Conservation (phyloP, 208 protist species). For the Leishmania lainsoni region DNA sequence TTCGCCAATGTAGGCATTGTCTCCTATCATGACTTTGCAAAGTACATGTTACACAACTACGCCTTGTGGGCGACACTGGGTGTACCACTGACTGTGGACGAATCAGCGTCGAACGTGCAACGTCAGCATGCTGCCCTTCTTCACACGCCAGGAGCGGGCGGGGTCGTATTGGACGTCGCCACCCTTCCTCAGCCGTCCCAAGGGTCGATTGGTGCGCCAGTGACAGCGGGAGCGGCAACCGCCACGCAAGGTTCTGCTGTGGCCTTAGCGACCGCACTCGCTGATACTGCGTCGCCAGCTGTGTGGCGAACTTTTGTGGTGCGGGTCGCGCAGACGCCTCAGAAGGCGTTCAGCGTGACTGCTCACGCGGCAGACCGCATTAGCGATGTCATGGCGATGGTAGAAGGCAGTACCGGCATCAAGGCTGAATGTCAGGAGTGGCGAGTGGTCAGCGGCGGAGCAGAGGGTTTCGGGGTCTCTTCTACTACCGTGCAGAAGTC, state of each 20-base stretch:
- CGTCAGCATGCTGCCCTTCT: slow-evolving; percentile 39
- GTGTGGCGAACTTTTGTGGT: slow-evolving; percentile 46
- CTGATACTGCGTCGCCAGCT: slow-evolving; percentile 1
- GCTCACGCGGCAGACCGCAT: slow-evolving; percentile 79
- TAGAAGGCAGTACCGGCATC: slow-evolving; percentile 80
- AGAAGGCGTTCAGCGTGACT: slow-evolving; percentile 86
- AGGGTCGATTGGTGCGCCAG: not conserved
- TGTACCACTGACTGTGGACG: slow-evolving; percentile 55
- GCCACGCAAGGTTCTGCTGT: slow-evolving; percentile 2
- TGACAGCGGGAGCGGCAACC: slow-evolving; percentile 4
- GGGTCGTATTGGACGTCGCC: slow-evolving; percentile 11
- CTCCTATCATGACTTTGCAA: slow-evolving; percentile 67
- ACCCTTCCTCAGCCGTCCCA: slow-evolving; percentile 1
- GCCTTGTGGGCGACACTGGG: slow-evolving; percentile 79
- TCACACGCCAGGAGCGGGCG: slow-evolving; percentile 1
- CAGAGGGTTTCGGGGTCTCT: not conserved
- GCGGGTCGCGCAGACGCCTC: slow-evolving; percentile 50
- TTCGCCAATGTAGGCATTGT: slow-evolving; percentile 48
- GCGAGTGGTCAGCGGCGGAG: slow-evolving; percentile 28
- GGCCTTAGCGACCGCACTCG: not conserved
- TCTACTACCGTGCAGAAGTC: slow-evolving; percentile 20
- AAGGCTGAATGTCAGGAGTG: slow-evolving; percentile 75
- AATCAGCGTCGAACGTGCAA: slow-evolving; percentile 36
- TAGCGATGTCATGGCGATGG: slow-evolving; percentile 78
- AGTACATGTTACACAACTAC: slow-evolving; percentile 78